phyloP scores from a whole-genome alignment of 176 grass and related monocot species.

The Phoenix dactylifera region DNA sequence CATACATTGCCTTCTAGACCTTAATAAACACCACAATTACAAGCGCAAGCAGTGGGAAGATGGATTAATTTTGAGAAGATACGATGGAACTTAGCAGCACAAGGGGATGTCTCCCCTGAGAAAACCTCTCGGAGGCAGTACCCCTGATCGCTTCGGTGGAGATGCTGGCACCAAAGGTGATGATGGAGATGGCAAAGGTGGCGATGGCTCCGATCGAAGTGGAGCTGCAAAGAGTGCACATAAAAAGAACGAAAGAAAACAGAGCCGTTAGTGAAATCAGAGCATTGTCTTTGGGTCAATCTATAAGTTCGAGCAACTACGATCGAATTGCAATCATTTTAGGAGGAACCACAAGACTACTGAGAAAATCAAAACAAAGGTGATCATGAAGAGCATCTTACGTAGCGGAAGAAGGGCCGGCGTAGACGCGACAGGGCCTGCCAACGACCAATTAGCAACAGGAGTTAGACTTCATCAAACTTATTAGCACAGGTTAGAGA shows the following conservation, averaged over 20 bases:
- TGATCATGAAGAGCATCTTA: constrained; percentile 24
- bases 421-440: constrained; percentile 19
- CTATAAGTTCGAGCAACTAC: too few relatives aligned
- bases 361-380: too few relatives aligned
- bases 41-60: not conserved
- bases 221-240: not conserved
- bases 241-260: not conserved
- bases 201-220: not conserved
- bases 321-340: too few relatives aligned
- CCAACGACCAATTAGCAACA: not conserved
- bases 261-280: not conserved
- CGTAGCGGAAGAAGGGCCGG: constrained; percentile 43
- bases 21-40: not conserved
- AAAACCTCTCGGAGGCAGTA: too few relatives aligned
- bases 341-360: too few relatives aligned
- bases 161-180: not conserved
- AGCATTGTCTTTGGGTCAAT: too few relatives aligned
- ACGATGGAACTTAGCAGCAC: constrained; percentile 1
- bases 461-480: too few relatives aligned
- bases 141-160: not conserved
- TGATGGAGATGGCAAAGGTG: not conserved
- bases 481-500: too few relatives aligned
- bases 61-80: not conserved
- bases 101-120: not conserved
- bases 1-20: not conserved